Evolutionary conservation across 2,329 filamentous ascomycete genomes (phyloP).

Genomic region (Grosmannia clavigera): DNA sequence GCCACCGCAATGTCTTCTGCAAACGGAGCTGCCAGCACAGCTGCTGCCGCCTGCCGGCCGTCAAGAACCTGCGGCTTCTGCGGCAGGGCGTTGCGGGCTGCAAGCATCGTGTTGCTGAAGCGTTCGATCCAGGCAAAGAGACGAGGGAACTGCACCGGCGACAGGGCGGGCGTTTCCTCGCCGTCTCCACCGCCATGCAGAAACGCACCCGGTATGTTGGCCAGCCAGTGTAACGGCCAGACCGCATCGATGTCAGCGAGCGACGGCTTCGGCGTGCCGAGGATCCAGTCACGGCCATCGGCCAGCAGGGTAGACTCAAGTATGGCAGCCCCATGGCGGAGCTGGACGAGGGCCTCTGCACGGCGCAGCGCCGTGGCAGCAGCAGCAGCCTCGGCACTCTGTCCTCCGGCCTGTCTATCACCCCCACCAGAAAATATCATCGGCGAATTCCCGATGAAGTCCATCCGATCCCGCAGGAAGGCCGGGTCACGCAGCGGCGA

Average conservation of each 20-base stretch:
- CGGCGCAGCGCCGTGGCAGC: slow-evolving; percentile 16
- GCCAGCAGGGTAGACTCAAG: slow-evolving; percentile 50
- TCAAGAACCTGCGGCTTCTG: slow-evolving; percentile 24
- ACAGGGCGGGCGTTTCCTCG: slow-evolving; percentile 24
- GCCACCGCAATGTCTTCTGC: slow-evolving; percentile 19
- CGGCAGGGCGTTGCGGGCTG: slow-evolving; percentile 23
- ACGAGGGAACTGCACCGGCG: slow-evolving; percentile 39
- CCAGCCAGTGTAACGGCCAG: slow-evolving; percentile 57
- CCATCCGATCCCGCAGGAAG: slow-evolving; percentile 45
- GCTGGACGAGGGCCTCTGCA: slow-evolving; percentile 42
- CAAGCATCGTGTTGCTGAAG: slow-evolving; percentile 38
- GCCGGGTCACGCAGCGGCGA: slow-evolving; percentile 42
- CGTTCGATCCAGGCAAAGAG: slow-evolving; percentile 52
- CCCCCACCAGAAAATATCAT: too few relatives aligned
- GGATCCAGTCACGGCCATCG: slow-evolving; percentile 55
- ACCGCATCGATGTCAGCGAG: slow-evolving; percentile 58
- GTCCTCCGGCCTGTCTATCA: not conserved
- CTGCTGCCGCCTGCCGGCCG: slow-evolving; percentile 39
- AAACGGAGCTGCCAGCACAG: slow-evolving; percentile 31
- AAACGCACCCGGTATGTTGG: slow-evolving; percentile 40
- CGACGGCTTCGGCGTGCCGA: slow-evolving; percentile 35
- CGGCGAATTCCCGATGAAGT: slow-evolving; percentile 18
- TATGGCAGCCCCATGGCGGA: slow-evolving; percentile 41
- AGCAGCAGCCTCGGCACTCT: not conserved
- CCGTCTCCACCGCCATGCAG: slow-evolving; percentile 18